These are phyloP conservation scores for Sugiyamaella japonica DNA, from an alignment of 1,139 yeast genomes.

Conservation along the genomic window DNA sequence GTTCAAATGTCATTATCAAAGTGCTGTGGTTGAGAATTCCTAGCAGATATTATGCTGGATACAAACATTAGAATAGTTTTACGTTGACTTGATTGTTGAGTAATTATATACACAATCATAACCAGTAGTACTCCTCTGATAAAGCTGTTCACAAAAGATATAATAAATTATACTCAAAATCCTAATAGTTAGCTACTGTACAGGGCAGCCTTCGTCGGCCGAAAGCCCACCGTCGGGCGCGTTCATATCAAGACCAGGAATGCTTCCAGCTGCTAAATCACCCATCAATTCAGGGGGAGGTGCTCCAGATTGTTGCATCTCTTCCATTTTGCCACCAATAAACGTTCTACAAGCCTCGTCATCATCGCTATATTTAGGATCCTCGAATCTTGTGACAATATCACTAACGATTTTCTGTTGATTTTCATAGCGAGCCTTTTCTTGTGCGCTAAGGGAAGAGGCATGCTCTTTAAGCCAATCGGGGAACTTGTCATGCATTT, in stretches of 20 bases:
- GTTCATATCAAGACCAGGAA: constrained; percentile 53
- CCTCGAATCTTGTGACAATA: constrained; percentile 60
- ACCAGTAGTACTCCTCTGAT: no score
- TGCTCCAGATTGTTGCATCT: constrained; percentile 63
- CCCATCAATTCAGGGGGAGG: constrained; percentile 84
- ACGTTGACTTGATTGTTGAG: no score
- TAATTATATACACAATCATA: no score
- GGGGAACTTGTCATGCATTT: constrained; percentile 65
- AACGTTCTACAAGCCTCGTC: constrained; percentile 52
- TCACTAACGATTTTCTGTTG: constrained; percentile 44
- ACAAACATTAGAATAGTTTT: no score
- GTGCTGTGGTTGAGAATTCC: no score
- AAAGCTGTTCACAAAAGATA: background rate
- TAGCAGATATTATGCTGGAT: no score
- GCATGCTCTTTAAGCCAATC: constrained; percentile 57
- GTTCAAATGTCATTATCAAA: no score
- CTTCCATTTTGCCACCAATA: constrained; percentile 59
- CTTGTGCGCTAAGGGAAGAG: constrained; percentile 37
- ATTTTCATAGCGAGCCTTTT: constrained; percentile 37
- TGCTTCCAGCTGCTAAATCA: constrained; percentile 53
- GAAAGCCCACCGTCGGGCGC: constrained; percentile 13
- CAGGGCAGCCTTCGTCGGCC: constrained; percentile 18
- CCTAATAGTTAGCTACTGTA: constrained; percentile 2
- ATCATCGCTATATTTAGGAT: constrained; percentile 54
- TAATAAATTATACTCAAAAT: background rate